A percentile compares a stretch with the other conserved stretches of the same genome.
phyloP scores from a whole-genome alignment of 441 rosid genomes.

The Adansonia gregorii region DNA sequence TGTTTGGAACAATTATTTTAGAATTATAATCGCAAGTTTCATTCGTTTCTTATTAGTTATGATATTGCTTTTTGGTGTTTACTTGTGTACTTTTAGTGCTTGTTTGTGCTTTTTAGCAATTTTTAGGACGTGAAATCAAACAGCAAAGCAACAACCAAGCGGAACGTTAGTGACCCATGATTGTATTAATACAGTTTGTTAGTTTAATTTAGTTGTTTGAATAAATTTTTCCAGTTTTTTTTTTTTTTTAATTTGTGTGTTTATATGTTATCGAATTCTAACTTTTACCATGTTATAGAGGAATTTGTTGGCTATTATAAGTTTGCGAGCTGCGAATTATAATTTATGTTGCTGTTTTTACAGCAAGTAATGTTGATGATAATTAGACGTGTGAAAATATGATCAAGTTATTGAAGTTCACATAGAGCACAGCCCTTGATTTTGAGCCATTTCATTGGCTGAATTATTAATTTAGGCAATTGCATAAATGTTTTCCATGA shows the following conservation, averaged over 20 bases:
- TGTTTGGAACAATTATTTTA: constrained; percentile 1
- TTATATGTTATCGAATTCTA: neutral
- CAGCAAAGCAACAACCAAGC: neutral
- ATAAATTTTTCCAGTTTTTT: neutral
- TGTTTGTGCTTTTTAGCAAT: neutral
- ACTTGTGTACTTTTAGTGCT: neutral
- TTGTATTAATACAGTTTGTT: neutral
- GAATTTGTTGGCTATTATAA: neutral
- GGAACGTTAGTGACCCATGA: neutral
- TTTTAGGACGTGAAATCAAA: neutral
- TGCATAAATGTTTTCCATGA: neutral
- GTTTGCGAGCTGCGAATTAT: neutral
- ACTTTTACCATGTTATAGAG: neutral
- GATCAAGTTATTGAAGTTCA: neutral
- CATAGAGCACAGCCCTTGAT: neutral
- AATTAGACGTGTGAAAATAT: neutral
- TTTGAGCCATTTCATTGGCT: neutral
- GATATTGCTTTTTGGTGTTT: neutral
- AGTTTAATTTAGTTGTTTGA: neutral
- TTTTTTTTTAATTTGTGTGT: neutral
- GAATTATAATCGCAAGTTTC: neutral
- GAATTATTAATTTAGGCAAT: constrained; percentile 11
- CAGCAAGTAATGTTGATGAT: neutral
- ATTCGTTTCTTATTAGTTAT: neutral
- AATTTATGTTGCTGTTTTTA: neutral